Evolutionary conservation across 2,329 filamentous ascomycete genomes (phyloP).

Genomic region (Aspergillus sp.): DNA sequence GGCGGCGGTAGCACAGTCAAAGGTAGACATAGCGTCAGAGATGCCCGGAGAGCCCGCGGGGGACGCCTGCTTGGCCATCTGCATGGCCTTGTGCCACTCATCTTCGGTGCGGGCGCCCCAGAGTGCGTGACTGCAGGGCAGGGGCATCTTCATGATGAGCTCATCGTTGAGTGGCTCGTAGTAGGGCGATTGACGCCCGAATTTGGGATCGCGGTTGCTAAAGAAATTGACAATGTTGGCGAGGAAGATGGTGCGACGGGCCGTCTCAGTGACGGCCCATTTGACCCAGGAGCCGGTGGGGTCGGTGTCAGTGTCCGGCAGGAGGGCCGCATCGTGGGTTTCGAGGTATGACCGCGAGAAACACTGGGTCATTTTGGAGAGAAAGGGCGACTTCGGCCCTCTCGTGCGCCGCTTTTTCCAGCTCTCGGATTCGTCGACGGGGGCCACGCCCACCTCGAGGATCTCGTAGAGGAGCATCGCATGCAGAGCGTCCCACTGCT

Average conservation of each 20-base stretch:
- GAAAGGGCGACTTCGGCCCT: conserved; percentile 18
- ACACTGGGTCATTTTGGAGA: conserved; percentile 17
- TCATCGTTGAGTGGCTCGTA: conserved; percentile 23
- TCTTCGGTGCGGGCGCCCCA: conserved; percentile 17
- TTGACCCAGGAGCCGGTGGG: conserved; percentile 1
- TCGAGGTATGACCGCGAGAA: conserved; percentile 15
- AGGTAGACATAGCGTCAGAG: neutral
- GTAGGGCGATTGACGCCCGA: conserved; percentile 14
- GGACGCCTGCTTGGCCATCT: neutral
- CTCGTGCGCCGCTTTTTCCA: conserved; percentile 18
- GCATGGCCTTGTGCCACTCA: conserved; percentile 12
- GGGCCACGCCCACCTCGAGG: conserved; percentile 13
- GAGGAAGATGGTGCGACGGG: conserved; percentile 21
- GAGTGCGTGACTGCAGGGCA: conserved; percentile 16
- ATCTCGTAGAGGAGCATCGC: conserved; percentile 24
- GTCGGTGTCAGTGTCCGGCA: neutral
- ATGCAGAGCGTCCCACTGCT: conserved; percentile 20
- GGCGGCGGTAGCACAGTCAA: neutral
- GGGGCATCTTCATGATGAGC: conserved; percentile 20
- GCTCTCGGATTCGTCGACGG: conserved; percentile 3
- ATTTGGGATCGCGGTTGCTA: conserved; percentile 13
- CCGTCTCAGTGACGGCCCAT: conserved; percentile 18
- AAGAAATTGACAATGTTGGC: conserved; percentile 22
- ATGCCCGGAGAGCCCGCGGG: neutral
- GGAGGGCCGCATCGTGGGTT: conserved; percentile 4